Evolutionary conservation across 768 basidiomycete species (phyloP).

Genomic region (Boletus patriciae): DNA sequence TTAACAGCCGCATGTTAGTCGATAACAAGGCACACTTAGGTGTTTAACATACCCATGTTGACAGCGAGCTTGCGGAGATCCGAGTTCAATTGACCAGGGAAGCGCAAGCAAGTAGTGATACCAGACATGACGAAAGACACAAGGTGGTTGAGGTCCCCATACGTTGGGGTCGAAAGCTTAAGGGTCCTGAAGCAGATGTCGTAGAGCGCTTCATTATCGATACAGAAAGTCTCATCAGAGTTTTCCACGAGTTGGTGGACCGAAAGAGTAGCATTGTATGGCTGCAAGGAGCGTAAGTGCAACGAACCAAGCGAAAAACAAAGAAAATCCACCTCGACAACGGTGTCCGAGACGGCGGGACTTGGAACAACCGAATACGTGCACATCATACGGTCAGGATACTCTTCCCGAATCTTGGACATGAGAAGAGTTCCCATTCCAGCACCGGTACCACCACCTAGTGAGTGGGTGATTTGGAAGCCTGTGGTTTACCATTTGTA

Average conservation of each 20-base stretch:
- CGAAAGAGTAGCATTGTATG: slow-evolving; percentile 98
- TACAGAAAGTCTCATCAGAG: slow-evolving; percentile 99
- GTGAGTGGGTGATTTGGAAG: slow-evolving; percentile 98
- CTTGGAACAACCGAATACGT: slow-evolving; percentile 98
- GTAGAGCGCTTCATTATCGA: slow-evolving; percentile 98
- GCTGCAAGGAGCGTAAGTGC: slow-evolving; percentile 43
- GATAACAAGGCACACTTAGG: background rate
- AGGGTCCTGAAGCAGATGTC: slow-evolving; percentile 99
- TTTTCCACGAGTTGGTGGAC: slow-evolving; percentile 99
- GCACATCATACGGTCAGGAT: slow-evolving; percentile 99
- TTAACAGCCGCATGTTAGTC: slow-evolving; percentile 30
- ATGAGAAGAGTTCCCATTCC: slow-evolving; percentile 99
- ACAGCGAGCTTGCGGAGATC: slow-evolving; percentile 97
- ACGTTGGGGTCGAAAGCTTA: slow-evolving; percentile 93
- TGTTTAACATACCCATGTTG: slow-evolving; percentile 83
- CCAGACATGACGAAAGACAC: slow-evolving; percentile 99
- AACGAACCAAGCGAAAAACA: background rate
- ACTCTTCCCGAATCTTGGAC: slow-evolving; percentile 99
- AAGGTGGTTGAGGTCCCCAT: slow-evolving; percentile 97
- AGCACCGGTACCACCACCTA: slow-evolving; percentile 98
- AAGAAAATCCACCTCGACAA: slow-evolving; percentile 71
- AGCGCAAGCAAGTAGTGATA: slow-evolving; percentile 97
- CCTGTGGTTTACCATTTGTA: slow-evolving; percentile 44
- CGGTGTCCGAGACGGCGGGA: slow-evolving; percentile 98
- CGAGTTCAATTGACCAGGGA: slow-evolving; percentile 99